Evolutionary conservation across 2,329 filamentous ascomycete species (phyloP), one percentile per base, ranked within the genome.

Genomic region (Penicillium concentricum): DNA sequence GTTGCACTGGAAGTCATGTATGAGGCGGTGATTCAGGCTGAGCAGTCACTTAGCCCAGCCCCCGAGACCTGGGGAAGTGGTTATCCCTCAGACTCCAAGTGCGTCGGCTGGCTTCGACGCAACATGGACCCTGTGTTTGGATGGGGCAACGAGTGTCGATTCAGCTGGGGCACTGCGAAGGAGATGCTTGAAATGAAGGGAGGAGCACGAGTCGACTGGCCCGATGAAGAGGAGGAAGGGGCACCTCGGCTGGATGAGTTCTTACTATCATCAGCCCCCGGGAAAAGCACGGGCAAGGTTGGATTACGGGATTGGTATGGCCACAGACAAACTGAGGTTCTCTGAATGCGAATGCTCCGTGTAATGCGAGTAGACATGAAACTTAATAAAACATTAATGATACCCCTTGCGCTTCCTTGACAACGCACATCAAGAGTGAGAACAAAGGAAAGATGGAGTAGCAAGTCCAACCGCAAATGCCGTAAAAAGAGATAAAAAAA

Each of bases 91-190:
- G 94, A 99, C 75, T 86, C 82, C 20, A 84, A 89, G 60, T 96
- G 92, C 66, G 85, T 88, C 2, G 74, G 77, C 22, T 99, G 94
- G 93, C 73, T 99, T 70, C 90, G 87, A 76, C 79, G 78, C 38
- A 94, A 93, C 63, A 93, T 97, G 87, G 88, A 99, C 69, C 90
- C 91, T 3, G 77, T 97, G 1, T 99, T 97, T 78, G 94, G 94
- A 15, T 99, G 94, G 93, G 92, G 93, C 0, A 84, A 84, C 24
- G 92, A 97, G 76, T 96, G 91, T 72, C 83, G 94, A 5, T 97
- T 97, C 70, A 96, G 92, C 69, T 99, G 94, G 94, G 90, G 89
- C 0, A 97, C 94, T 0, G 90, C 90, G 2, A 97, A 95, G 77
- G 92, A 97, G 69, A 84, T 97, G 85, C 78, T 99, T 4, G 92